phyloP scores from a whole-genome alignment of 805 yeast species.

The Starmerella etchellsii region DNA sequence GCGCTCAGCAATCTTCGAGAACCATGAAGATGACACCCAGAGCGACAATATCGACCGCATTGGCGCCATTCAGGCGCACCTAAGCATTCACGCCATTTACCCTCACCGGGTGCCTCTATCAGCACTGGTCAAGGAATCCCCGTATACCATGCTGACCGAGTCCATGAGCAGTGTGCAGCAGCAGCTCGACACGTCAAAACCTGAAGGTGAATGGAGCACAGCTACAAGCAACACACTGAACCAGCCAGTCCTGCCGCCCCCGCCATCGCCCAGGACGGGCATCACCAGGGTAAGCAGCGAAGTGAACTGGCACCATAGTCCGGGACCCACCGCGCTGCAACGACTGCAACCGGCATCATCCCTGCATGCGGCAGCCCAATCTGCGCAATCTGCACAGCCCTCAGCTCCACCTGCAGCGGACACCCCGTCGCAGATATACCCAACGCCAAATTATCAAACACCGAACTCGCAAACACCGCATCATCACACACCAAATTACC shows the following conservation, averaged over 20 bases:
- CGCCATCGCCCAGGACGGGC: constrained; percentile 10
- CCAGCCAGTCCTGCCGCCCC: constrained; percentile 17
- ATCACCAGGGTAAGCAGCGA: not conserved
- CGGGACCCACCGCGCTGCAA: too few relatives aligned
- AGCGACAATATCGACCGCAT: not conserved
- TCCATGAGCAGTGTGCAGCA: constrained; percentile 12
- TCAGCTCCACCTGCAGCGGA: too few relatives aligned
- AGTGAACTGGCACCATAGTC: too few relatives aligned
- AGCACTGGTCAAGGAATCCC: constrained; percentile 11
- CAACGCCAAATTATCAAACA: too few relatives aligned
- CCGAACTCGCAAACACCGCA: constrained; percentile 5
- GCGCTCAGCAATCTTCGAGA: too few relatives aligned
- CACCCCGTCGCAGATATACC: too few relatives aligned
- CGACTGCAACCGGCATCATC: not conserved
- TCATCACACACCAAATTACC: constrained; percentile 11
- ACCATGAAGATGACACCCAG: too few relatives aligned
- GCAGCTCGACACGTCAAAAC: not conserved
- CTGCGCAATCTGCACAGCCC: too few relatives aligned
- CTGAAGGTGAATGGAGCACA: not conserved
- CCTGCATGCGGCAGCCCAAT: too few relatives aligned
- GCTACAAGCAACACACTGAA: not conserved
- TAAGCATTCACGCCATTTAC: not conserved
- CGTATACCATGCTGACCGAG: constrained; percentile 10
- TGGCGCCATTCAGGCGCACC: constrained; percentile 1
- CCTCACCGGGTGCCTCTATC: constrained; percentile 9